Percentiles rank a stretch among this genome's conserved stretches.
These are phyloP conservation scores for Ophiorrhiza pumila DNA, from an alignment of 257 asterid species.

Conservation along the genomic window DNA sequence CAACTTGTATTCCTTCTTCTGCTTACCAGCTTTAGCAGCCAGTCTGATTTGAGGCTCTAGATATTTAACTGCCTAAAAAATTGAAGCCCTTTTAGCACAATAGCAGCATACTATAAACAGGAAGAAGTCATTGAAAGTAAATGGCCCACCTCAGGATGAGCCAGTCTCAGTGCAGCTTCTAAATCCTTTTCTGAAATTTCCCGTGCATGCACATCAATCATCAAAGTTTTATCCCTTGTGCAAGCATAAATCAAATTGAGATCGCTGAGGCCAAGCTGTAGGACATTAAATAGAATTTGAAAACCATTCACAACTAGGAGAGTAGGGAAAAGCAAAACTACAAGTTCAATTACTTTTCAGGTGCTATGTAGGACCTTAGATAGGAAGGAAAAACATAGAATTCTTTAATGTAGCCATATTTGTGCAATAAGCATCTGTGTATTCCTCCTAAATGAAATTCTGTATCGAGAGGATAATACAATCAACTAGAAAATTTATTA, in stretches of 20 bases:
- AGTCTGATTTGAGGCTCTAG: conserved; percentile 88
- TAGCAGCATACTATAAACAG: background rate
- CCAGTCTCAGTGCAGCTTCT: conserved; percentile 84
- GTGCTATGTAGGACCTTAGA: background rate
- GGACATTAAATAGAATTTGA: conserved; percentile 26
- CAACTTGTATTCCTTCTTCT: conserved; percentile 67
- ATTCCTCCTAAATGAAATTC: background rate
- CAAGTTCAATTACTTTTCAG: background rate
- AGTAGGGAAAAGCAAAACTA: background rate
- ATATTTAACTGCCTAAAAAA: conserved; percentile 77
- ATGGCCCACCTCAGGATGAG: conserved; percentile 83
- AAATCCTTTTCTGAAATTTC: conserved; percentile 87
- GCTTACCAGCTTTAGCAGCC: conserved; percentile 88
- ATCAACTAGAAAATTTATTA: conserved; percentile 3
- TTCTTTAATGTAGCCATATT: background rate
- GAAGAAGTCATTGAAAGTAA: conserved; percentile 10
- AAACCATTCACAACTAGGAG: background rate
- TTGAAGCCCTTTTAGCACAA: conserved; percentile 24
- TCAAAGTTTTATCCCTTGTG: conserved; percentile 92
- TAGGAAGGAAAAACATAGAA: background rate
- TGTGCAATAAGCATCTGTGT: background rate
- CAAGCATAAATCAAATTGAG: conserved; percentile 97
- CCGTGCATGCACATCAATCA: conserved; percentile 95
- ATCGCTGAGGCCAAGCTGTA: conserved; percentile 86
- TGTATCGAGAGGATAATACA: background rate